Base-by-base conservation (phyloP, 768 basidiomycete species). In the Calocera cornea region DNA sequence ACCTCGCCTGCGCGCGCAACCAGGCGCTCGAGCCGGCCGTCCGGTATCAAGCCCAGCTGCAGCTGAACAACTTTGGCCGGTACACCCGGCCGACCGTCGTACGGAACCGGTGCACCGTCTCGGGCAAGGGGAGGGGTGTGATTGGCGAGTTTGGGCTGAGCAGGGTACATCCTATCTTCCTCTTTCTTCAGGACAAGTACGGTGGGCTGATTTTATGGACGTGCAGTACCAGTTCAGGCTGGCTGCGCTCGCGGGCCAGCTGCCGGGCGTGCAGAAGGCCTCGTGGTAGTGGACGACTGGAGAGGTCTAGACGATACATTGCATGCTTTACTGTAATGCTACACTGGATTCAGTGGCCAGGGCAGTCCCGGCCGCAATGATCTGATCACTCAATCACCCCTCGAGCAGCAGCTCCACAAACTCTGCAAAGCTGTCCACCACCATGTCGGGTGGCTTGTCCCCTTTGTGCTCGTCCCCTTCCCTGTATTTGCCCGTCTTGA, bases 1-100 rank as follows among this genome's bases (percentile, higher is more conserved):
- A 95, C 77, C 86, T 97, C 64, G 93, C 87, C 77, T 89, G 97
- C 71, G 93, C 95, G 27, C 85, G 95, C 68, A 97, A 98, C 78
- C 86, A 90, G 75, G 84, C 87, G 1, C 79, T 97, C n/a, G 87
- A 93, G 17, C 81, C 91, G 1, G 87, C 90, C 74, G 84, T 97
- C 60, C 89, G 95, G 67, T 90, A 94, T 76, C 90, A 94, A 71
- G 95, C 95, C 17, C 94, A 97, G 76, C 79, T 98, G 69, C 93
- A 97, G 74, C 81, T 97, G 64, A 95, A 95, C 77, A 86, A 87
- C 3, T 91, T 97, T 72, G 87, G 84, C 64, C 83, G 84, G 29
- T 87, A 92, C 75, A 88, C 90, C 0, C 86, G 90, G 41, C 89
- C 91, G n/a, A 86, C 87, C 16, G 87, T 86, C 1, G 89, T 97